Evolutionary conservation across 2,329 filamentous ascomycete genomes (phyloP).

Genomic region (Colletotrichum siamense): DNA sequence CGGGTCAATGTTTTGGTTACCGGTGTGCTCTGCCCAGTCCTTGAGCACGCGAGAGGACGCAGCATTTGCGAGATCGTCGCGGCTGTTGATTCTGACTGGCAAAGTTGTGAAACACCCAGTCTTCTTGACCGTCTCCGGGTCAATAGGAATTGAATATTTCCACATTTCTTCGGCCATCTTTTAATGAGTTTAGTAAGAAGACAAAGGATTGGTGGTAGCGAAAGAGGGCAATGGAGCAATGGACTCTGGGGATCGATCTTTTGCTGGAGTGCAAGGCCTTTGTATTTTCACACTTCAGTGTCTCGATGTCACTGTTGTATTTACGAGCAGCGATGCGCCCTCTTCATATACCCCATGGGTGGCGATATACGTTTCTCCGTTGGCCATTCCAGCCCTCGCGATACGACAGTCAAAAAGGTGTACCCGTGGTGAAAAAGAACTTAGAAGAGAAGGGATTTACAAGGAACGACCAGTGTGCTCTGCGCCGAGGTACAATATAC

Average conservation of each 20-base stretch:
- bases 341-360: no score
- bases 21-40: not conserved
- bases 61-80: not conserved
- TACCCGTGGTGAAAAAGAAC: no score
- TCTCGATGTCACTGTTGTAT: not conserved
- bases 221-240: no score
- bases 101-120: not conserved
- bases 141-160: not conserved
- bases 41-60: not conserved
- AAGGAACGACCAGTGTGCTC: no score
- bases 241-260: no score
- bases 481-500: rapidly evolving
- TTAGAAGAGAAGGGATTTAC: no score
- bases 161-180: not conserved
- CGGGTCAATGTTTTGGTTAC: not conserved
- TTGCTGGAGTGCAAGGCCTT: not conserved
- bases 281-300: not conserved
- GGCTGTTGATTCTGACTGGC: not conserved
- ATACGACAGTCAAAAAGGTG: no score
- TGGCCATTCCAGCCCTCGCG: rapidly evolving
- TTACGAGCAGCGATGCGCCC: not conserved
- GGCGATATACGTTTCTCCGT: no score
- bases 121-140: not conserved
- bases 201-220: not conserved
- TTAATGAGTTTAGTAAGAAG: not conserved